Percentiles rank a stretch among this genome's conserved stretches.
Conservation (phyloP, 768 basidiomycete genomes). For the Leccinum subtestaceum region DNA sequence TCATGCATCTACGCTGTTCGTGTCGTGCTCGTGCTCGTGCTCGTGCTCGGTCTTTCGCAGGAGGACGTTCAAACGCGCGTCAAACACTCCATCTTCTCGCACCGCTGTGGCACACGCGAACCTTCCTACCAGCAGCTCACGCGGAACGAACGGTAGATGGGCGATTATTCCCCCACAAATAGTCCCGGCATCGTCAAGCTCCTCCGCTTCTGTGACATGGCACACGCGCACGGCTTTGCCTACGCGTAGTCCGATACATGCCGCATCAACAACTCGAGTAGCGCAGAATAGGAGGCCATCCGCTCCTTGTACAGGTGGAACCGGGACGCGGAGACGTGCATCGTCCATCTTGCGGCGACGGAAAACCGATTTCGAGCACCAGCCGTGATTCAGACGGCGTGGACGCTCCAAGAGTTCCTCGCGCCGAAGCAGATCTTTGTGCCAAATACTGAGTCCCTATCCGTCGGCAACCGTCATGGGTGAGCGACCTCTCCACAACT, state of each 20-base stretch:
- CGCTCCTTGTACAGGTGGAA: conserved; percentile 2
- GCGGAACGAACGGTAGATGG: neutral
- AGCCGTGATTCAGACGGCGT: conserved; percentile 7
- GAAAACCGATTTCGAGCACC: conserved; percentile 5
- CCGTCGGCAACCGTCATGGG: neutral
- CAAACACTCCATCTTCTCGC: conserved; percentile 15
- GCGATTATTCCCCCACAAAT: neutral
- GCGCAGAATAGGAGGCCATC: conserved; percentile 8
- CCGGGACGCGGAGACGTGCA: conserved; percentile 7
- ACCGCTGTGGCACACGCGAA: conserved; percentile 12
- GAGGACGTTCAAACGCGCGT: conserved; percentile 1
- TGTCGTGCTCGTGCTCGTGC: neutral
- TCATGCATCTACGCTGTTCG: neutral
- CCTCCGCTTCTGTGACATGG: conserved; percentile 6
- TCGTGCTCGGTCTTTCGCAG: neutral
- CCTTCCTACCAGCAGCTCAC: conserved; percentile 1
- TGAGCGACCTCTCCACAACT: neutral
- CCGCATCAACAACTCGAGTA: conserved; percentile 15
- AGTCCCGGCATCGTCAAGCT: conserved; percentile 3
- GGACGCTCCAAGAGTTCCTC: conserved; percentile 15
- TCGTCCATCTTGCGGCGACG: conserved; percentile 11
- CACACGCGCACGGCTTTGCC: conserved; percentile 1
- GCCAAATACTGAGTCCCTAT: conserved; percentile 4
- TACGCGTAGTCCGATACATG: conserved; percentile 15
- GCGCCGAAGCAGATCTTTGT: conserved; percentile 10